Conservation (phyloP, 805 yeast genomes). For the Kuraishia capsulata region DNA sequence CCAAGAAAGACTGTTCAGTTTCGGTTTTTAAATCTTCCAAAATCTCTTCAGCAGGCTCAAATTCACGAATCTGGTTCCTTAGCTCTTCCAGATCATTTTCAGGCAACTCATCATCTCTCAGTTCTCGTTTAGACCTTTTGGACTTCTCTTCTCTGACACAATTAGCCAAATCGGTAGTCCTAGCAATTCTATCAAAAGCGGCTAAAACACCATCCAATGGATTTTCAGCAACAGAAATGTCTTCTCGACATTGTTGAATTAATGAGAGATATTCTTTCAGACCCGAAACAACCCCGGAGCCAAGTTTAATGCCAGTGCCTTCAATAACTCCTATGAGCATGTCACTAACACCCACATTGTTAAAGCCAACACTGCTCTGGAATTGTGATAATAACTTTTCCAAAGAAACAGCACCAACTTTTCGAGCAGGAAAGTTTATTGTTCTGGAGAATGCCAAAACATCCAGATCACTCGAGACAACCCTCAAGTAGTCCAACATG, state of each 20-base stretch:
- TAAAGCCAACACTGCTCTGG: no score
- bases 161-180: not conserved
- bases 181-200: not conserved
- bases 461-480: slow-evolving; percentile 51
- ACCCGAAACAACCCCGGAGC: slow-evolving; percentile 9
- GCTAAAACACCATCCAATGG: slow-evolving; percentile 8
- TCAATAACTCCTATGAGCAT: no score
- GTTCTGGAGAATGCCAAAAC: slow-evolving; percentile 49
- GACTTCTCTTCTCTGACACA: slow-evolving; percentile 4
- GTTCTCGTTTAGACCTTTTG: not conserved
- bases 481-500: slow-evolving; percentile 56
- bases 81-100: slow-evolving; percentile 14
- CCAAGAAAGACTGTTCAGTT: slow-evolving; percentile 14
- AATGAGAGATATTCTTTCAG: slow-evolving; percentile 20
- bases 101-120: slow-evolving; percentile 1
- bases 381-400: no score
- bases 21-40: slow-evolving; percentile 11
- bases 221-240: slow-evolving; percentile 7
- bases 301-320: no score
- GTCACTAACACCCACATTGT: no score
- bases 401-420: slow-evolving; percentile 43
- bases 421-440: slow-evolving; percentile 52
- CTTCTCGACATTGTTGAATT: slow-evolving; percentile 13
- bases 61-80: slow-evolving; percentile 12
- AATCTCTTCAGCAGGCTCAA: slow-evolving; percentile 16